These are phyloP conservation scores for Penicillium sclerotiorum DNA, from an alignment of 2,329 filamentous ascomycete species.

Conservation along the genomic window DNA sequence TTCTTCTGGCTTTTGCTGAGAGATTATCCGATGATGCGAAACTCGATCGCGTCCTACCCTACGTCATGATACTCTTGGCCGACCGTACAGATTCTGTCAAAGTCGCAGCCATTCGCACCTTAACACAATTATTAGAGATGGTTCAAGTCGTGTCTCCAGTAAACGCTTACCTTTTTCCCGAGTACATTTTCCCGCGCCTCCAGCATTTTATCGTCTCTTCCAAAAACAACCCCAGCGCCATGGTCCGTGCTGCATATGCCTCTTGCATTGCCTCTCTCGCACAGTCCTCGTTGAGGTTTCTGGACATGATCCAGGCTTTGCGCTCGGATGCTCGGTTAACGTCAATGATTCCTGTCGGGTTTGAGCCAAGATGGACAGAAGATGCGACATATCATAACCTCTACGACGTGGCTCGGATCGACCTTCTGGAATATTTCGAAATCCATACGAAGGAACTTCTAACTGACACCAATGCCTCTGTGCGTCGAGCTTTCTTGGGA, in stretches of 20 bases:
- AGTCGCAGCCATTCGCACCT: constrained; percentile 78
- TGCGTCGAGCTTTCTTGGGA: constrained; percentile 85
- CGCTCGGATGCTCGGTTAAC: constrained; percentile 80
- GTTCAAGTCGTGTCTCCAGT: constrained; percentile 82
- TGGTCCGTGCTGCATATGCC: constrained; percentile 89
- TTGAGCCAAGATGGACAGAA: constrained; percentile 72
- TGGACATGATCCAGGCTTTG: constrained; percentile 88
- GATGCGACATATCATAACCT: constrained; percentile 74
- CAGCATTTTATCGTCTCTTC: constrained; percentile 59
- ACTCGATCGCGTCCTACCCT: constrained; percentile 87
- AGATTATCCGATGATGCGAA: constrained; percentile 93
- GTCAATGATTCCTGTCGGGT: constrained; percentile 70
- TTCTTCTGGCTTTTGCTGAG: constrained; percentile 89
- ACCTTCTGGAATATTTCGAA: constrained; percentile 83
- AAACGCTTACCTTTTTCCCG: constrained; percentile 68
- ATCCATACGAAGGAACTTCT: constrained; percentile 85
- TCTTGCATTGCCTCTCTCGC: constrained; percentile 88
- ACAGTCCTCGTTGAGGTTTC: constrained; percentile 77
- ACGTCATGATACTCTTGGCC: constrained; percentile 78
- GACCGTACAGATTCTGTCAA: constrained; percentile 84
- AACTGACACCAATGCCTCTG: constrained; percentile 81
- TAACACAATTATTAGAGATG: constrained; percentile 85
- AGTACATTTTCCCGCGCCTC: constrained; percentile 65
- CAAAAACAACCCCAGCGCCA: constrained; percentile 60
- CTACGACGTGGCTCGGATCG: constrained; percentile 82